Evolutionary conservation across 169 alveolate genomes (phyloP).

Genomic region (Babesia gibsoni): DNA sequence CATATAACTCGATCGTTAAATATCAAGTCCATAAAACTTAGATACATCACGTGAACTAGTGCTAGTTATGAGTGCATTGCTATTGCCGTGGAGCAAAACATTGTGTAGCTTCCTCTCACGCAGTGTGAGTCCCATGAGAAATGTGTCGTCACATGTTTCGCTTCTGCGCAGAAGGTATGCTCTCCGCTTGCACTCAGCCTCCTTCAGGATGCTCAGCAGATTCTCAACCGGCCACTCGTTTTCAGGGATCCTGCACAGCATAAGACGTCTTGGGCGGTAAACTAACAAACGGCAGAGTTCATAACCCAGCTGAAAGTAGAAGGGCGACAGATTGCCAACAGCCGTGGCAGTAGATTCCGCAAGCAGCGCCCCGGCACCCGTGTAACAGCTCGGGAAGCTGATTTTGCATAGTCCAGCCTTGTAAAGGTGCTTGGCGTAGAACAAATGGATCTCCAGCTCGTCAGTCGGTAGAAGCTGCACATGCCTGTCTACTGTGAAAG

Average conservation of each 20-base stretch:
- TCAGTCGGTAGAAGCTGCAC: slow-evolving; percentile 47
- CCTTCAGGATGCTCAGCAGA: slow-evolving; percentile 60
- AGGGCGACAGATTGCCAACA: slow-evolving; percentile 68
- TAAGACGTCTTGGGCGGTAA: background rate
- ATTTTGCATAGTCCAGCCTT: slow-evolving; percentile 71
- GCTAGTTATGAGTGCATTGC: slow-evolving; percentile 16
- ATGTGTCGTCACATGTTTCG: slow-evolving; percentile 51
- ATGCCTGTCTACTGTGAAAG: background rate
- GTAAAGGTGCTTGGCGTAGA: slow-evolving; percentile 60
- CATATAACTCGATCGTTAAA: too few species aligned
- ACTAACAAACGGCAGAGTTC: slow-evolving; percentile 70
- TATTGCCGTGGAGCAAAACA: slow-evolving; percentile 36
- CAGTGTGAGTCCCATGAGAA: slow-evolving; percentile 56
- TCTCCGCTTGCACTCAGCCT: slow-evolving; percentile 73
- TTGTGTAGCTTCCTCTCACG: slow-evolving; percentile 49
- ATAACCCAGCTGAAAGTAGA: slow-evolving; percentile 72
- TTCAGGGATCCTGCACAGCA: slow-evolving; percentile 67
- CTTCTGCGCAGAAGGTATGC: slow-evolving; percentile 58
- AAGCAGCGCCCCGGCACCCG: slow-evolving; percentile 72
- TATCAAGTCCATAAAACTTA: slow-evolving; percentile 35
- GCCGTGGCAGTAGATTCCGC: slow-evolving; percentile 77
- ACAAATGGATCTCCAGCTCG: slow-evolving; percentile 42
- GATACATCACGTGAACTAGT: background rate
- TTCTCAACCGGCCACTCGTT: slow-evolving; percentile 82
- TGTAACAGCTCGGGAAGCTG: slow-evolving; percentile 69